Base-by-base conservation (phyloP, 345 rosid genomes). In the Citrus unshiu region DNA sequence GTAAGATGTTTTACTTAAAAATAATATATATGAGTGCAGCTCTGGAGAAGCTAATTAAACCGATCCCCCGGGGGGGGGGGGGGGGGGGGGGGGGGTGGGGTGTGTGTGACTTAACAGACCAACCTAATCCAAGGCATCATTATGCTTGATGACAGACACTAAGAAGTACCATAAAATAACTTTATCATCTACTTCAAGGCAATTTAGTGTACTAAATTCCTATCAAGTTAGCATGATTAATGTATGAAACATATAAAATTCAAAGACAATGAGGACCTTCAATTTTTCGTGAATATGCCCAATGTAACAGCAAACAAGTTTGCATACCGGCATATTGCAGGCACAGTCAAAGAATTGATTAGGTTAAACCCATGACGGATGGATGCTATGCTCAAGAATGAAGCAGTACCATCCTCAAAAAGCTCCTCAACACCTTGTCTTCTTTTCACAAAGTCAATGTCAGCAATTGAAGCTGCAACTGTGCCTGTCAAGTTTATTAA, bases 401-500 rank as follows among this genome's bases (percentile, higher is more conserved):
- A 89, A 82, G 80, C 77, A 75, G 97, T 92, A 39, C 99, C 99
- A 85, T 95, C 98, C 88, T 95, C 99, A 57, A 95, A 92, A 78
- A 80, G 88, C 83, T 92, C 99, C 74, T 95, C 98, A 80, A 91
- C 81, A 77, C 79, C 85, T 82, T 92, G 93, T 86, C 99, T 91
- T 85, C 97, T 90, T 86, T 85, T 95, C 58, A 95, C 95, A 85
- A 95, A 95, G 86, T 95, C 99, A 85, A 89, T 72, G 79, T 95
- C 99, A 78, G 99, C 98, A 87, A 92, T 91, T 66, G 97, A 83
- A 43, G 97, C 95, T 79, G 93, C 92, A 80, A 95, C 99, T 9
- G 99, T 93, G 60, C 99, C 99, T 95, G 91, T 59, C 81, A 77
- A 73, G 65, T 56, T 74, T 77, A 75, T 65, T 60, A 40, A 43